Evolutionary conservation across 495 filamentous ascomycete species (phyloP).

Genomic region (Aspergillus indologenus): DNA sequence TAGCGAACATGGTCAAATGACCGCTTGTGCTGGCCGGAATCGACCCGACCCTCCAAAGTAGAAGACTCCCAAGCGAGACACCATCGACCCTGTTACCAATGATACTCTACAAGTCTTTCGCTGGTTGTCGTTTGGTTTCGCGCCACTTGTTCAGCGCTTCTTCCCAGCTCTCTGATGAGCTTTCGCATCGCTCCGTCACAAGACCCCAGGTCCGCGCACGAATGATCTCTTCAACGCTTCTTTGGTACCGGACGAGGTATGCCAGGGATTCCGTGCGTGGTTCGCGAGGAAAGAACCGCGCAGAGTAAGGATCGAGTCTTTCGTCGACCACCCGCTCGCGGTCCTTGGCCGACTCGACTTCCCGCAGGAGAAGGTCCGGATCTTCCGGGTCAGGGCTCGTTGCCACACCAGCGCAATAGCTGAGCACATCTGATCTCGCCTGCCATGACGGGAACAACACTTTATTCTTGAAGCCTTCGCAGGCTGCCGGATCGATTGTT

Average conservation of each 20-base stretch:
- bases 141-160: slow-evolving; percentile 62
- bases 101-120: neutral
- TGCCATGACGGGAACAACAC: slow-evolving; percentile 91
- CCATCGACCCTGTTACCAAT: neutral
- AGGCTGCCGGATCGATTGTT: slow-evolving; percentile 58
- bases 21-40: neutral
- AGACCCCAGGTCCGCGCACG: slow-evolving; percentile 78
- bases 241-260: slow-evolving; percentile 74
- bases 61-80: neutral
- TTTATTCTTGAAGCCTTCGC: slow-evolving; percentile 68
- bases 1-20: neutral
- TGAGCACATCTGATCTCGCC: slow-evolving; percentile 75
- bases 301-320: slow-evolving; percentile 88
- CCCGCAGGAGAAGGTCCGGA: slow-evolving; percentile 67
- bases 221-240: slow-evolving; percentile 83
- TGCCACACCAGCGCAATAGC: slow-evolving; percentile 87
- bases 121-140: slow-evolving; percentile 28
- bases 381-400: slow-evolving; percentile 85
- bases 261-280: slow-evolving; percentile 80
- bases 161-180: slow-evolving; percentile 55
- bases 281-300: slow-evolving; percentile 77
- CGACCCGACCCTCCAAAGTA: neutral
- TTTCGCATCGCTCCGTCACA: slow-evolving; percentile 74
- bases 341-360: slow-evolving; percentile 66
- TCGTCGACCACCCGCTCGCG: slow-evolving; percentile 81